phyloP scores from a whole-genome alignment of 2,329 filamentous ascomycete species.

The Scolecobasidium constrictum region DNA sequence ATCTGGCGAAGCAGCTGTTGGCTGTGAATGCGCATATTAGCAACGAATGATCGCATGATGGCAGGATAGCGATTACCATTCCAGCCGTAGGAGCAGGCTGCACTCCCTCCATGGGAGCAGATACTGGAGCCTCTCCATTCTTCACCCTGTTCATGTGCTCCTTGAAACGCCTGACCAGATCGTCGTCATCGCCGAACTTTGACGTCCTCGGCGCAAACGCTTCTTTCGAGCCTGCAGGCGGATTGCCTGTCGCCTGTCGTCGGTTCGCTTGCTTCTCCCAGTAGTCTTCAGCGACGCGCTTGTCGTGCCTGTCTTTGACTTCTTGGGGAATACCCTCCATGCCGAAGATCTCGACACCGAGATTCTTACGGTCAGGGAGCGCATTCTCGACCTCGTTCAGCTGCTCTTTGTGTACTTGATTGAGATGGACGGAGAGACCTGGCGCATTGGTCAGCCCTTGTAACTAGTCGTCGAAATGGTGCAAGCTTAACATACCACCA shows the following conservation, averaged over 20 bases:
- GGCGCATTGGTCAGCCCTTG: slow-evolving; percentile 11
- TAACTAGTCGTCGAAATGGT: neutral
- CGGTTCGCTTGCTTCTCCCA: slow-evolving; percentile 79
- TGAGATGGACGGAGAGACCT: slow-evolving; percentile 91
- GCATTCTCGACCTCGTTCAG: slow-evolving; percentile 85
- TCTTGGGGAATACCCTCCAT: slow-evolving; percentile 95
- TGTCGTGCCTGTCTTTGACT: slow-evolving; percentile 69
- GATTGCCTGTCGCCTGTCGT: slow-evolving; percentile 73
- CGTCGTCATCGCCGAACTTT: slow-evolving; percentile 56
- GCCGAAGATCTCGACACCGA: slow-evolving; percentile 93
- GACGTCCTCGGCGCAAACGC: slow-evolving; percentile 47
- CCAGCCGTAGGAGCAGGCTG: slow-evolving; percentile 3
- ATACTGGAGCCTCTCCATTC: neutral
- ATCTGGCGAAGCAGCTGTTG: slow-evolving; percentile 1
- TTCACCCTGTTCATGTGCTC: slow-evolving; percentile 13
- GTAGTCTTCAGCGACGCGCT: slow-evolving; percentile 74
- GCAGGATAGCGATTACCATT: slow-evolving; percentile 1
- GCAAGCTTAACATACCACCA: slow-evolving; percentile 62
- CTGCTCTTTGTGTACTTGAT: slow-evolving; percentile 94
- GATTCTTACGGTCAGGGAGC: slow-evolving; percentile 69
- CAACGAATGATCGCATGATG: neutral
- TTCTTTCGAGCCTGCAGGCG: slow-evolving; percentile 45
- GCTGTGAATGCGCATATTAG: neutral
- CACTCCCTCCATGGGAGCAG: neutral
- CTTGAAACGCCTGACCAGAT: slow-evolving; percentile 61